Evolutionary conservation across 257 asterid genomes (phyloP).

Genomic region (Rubia yunnanensis): DNA sequence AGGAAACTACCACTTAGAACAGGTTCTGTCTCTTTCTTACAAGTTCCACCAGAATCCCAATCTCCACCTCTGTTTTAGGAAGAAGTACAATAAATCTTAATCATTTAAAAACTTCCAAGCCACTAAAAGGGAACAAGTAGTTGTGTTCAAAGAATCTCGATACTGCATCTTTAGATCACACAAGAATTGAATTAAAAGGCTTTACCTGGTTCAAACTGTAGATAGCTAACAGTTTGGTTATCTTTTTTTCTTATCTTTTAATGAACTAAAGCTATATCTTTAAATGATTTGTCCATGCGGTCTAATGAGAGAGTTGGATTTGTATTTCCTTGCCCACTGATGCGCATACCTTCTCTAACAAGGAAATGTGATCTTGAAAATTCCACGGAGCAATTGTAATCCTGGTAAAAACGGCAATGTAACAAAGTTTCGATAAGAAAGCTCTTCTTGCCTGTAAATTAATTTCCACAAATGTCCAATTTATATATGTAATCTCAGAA

Average conservation of each 20-base stretch:
- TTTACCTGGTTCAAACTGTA: too few relatives aligned
- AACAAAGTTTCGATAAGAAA: neutral
- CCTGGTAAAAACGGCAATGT: constrained; percentile 31
- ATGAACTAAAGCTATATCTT: neutral
- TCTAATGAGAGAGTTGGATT: constrained; percentile 88
- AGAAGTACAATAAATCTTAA: neutral
- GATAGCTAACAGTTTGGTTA: neutral
- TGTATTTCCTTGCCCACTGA: constrained; percentile 65
- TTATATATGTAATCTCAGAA: neutral
- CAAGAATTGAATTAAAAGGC: neutral
- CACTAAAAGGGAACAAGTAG: neutral
- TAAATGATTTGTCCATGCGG: constrained; percentile 65
- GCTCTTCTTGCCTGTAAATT: neutral
- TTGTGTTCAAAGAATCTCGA: neutral
- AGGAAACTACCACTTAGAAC: too few relatives aligned
- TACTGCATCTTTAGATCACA: neutral
- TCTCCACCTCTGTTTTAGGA: constrained; percentile 10
- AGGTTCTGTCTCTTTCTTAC: too few relatives aligned
- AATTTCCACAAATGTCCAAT: neutral
- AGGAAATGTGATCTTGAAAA: constrained; percentile 92
- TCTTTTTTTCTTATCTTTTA: neutral
- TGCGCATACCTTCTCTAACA: constrained; percentile 79
- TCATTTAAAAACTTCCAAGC: neutral
- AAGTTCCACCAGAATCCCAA: too few relatives aligned
- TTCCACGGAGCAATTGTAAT: constrained; percentile 70